These are phyloP conservation scores for Hypomontagnella submonticulosa DNA, from an alignment of 495 filamentous ascomycete genomes.

Conservation along the genomic window DNA sequence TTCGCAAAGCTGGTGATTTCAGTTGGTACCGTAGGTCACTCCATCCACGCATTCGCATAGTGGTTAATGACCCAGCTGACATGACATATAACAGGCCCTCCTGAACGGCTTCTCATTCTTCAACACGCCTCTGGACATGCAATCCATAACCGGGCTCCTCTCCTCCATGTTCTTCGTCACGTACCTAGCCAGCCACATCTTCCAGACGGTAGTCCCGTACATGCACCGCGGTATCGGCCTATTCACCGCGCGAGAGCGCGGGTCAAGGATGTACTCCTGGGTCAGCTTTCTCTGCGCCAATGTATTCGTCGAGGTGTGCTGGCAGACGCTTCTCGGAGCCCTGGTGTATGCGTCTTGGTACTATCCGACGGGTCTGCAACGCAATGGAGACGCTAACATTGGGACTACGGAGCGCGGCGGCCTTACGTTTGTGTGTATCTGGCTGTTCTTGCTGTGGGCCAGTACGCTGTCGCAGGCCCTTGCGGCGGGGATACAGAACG, in stretches of 20 bases:
- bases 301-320: slow-evolving; percentile 72
- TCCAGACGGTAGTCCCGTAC: slow-evolving; percentile 64
- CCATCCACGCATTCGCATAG: slow-evolving; percentile 55
- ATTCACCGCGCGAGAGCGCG: slow-evolving; percentile 71
- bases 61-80: not conserved
- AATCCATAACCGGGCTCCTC: slow-evolving; percentile 60
- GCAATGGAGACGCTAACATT: slow-evolving; percentile 44
- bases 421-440: slow-evolving; percentile 66
- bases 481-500: slow-evolving; percentile 66
- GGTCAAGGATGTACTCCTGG: slow-evolving; percentile 74
- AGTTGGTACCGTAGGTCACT: not conserved
- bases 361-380: slow-evolving; percentile 63
- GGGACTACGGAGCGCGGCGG: slow-evolving; percentile 61
- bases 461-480: slow-evolving; percentile 69
- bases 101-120: slow-evolving; percentile 78
- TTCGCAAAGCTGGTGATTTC: slow-evolving; percentile 63
- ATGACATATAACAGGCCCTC: slow-evolving; percentile 52
- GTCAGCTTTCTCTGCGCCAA: slow-evolving; percentile 69
- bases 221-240: slow-evolving; percentile 67
- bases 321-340: slow-evolving; percentile 66
- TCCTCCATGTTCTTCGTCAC: slow-evolving; percentile 71
- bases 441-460: slow-evolving; percentile 63
- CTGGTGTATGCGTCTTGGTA: slow-evolving; percentile 69
- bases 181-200: slow-evolving; percentile 45
- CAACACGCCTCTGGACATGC: slow-evolving; percentile 57